Evolutionary conservation across 495 filamentous ascomycete species (phyloP).

Genomic region (Neurospora sp.): DNA sequence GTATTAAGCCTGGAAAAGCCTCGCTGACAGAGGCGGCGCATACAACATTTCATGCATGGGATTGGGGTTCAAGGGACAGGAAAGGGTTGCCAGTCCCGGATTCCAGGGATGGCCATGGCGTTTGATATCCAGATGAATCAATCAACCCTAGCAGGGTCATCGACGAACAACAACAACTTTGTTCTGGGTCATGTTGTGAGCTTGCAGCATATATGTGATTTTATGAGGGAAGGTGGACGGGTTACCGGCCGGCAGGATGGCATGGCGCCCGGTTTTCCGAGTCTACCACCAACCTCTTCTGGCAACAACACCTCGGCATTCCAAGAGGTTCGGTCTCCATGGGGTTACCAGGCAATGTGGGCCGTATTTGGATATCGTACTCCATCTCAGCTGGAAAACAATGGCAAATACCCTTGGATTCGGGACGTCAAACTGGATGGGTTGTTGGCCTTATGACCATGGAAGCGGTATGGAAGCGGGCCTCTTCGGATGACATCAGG

Average conservation of each 20-base stretch:
- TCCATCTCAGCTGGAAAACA: not conserved
- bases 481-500: constrained; percentile 4
- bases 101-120: constrained; percentile 27
- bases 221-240: not conserved
- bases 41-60: constrained; percentile 10
- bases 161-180: not conserved
- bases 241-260: not conserved
- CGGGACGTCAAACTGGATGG: not conserved
- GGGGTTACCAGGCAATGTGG: not conserved
- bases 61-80: constrained; percentile 16
- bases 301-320: not conserved
- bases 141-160: constrained; percentile 16
- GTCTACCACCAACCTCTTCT: not conserved
- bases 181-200: not conserved
- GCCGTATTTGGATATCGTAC: not conserved
- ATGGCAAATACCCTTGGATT: not conserved
- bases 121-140: constrained; percentile 28
- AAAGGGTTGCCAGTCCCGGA: constrained; percentile 19
- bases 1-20: constrained; percentile 14
- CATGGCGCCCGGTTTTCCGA: not conserved
- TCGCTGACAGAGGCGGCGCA: constrained; percentile 5
- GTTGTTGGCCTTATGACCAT: not conserved
- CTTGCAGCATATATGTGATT: not conserved
- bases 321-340: not conserved
- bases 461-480: constrained; percentile 1